Percentiles rank a stretch among this genome's conserved stretches.
Conservation (phyloP, 2,329 filamentous ascomycete species). For the Phialemonium atrogriseum region DNA sequence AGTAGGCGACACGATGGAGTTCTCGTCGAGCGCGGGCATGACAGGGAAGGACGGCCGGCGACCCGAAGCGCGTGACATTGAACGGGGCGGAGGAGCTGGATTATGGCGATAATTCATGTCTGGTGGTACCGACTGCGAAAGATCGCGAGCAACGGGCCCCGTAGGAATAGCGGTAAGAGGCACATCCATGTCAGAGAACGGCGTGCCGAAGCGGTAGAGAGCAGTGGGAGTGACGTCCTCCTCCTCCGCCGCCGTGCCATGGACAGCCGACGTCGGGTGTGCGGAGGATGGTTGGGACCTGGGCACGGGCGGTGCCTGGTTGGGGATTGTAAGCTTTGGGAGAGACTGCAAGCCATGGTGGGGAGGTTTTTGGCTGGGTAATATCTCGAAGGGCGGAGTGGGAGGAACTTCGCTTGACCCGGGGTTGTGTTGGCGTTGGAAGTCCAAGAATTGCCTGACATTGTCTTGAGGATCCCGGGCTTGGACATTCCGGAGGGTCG, state of each 20-base stretch:
- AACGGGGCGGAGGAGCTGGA: slow-evolving; percentile 28
- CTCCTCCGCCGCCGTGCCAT: too few species aligned
- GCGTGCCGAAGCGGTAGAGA: slow-evolving; percentile 72
- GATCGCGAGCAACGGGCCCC: slow-evolving; percentile 67
- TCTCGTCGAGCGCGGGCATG: slow-evolving; percentile 63
- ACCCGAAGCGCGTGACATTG: slow-evolving; percentile 46
- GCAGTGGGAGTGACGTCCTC: slow-evolving; percentile 51
- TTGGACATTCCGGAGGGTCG: slow-evolving; percentile 60
- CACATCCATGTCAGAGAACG: slow-evolving; percentile 84
- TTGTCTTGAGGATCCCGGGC: slow-evolving; percentile 82
- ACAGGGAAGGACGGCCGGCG: slow-evolving; percentile 61
- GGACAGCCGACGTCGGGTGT: slow-evolving; percentile 15
- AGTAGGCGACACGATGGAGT: slow-evolving; percentile 27
- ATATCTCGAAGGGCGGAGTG: slow-evolving; percentile 62
- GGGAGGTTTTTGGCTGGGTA: slow-evolving; percentile 36
- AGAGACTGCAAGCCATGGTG: slow-evolving; percentile 49
- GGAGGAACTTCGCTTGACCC: slow-evolving; percentile 50
- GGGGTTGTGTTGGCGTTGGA: slow-evolving; percentile 55
- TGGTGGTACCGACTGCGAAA: slow-evolving; percentile 85
- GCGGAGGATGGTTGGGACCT: slow-evolving; percentile 16
- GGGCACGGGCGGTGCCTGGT: slow-evolving; percentile 19
- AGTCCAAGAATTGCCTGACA: slow-evolving; percentile 81
- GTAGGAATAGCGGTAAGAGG: slow-evolving; percentile 66
- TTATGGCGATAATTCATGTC: slow-evolving; percentile 71
- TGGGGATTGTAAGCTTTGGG: slow-evolving; percentile 55